Base-by-base conservation (phyloP, 1,284 basidiomycete genomes). In the Austroboletus olivaceoglutinosus region DNA sequence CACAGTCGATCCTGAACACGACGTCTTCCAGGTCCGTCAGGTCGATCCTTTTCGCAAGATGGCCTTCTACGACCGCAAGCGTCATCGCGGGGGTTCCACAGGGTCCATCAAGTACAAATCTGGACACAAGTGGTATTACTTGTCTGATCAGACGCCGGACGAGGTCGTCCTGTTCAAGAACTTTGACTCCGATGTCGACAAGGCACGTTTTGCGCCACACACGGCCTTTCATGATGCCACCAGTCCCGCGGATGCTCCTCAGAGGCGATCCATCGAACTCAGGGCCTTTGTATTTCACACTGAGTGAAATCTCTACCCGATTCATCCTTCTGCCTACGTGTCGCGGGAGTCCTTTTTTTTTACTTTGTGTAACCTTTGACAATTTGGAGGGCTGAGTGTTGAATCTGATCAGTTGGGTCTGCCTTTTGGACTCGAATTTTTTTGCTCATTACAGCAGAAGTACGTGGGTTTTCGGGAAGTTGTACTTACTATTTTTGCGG, bases 81-180 rank as follows among this genome's bases (percentile, higher is more conserved):
- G 25, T 25, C 6, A 25, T 25, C 25, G 6, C 10, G 25, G 4
- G 23, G 23, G 23, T 25, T 25, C 23, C 8, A 8, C 8, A 25
- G 23, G n/a, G n/a, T n/a, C n/a, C n/a, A n/a, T 3, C 43, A 56
- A 54, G 50, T 67, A 73, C 61, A 74, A 70, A 51, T 67, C 73
- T 5, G 52, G 58, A n/a, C 77, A 79, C 57, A 60, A 61, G 45
- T 81, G 76, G 76, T 76, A 78, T 58, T 80, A 76, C 65, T 61
- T 78, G 39, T 65, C 68, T 11, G 70, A 71, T 25, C 40, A 18
- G n/a, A 36, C 34, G 9, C n/a, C 34, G 34, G 34, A 36, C 34
- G n/a, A 18, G 10, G 34, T 36, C 5, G 18, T 18, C 4, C 8
- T 36, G 12, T n/a, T 36, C 34, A 36, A 36, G n/a, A 15, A 16